Base-by-base conservation (phyloP, 2,329 filamentous ascomycete species). In the Penicillium vulpinum region DNA sequence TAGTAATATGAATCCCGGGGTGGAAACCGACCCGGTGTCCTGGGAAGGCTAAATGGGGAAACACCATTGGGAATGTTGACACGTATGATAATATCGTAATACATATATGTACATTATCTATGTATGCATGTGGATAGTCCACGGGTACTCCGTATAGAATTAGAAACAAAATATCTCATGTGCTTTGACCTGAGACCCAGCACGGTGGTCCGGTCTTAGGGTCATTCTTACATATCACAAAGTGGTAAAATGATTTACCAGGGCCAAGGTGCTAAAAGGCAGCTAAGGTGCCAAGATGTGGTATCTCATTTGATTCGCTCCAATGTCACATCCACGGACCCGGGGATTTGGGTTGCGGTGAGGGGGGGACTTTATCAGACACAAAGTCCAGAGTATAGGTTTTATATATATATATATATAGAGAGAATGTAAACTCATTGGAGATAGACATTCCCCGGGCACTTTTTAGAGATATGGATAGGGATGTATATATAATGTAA, bases 341-440 rank as follows among this genome's bases (percentile, higher is more conserved):
- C 52, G 18, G 38, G n/a, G n/a, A n/a, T 36, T 21, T 44, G 52
- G 52, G 31, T 54, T 54, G 13, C 44, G 51, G 51, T 49, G 51
- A 53, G 26, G 31, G 33, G 38, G 13, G 13, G 24, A 18, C n/a
- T 18, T 43, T 10, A 28, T 28, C 22, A 26, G n/a, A n/a, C n/a
- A n/a, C n/a, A n/a, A n/a, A n/a, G n/a, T n/a, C n/a, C n/a, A n/a
- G n/a, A n/a, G n/a, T n/a, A n/a, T n/a, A n/a, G n/a, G n/a, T n/a
- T n/a, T n/a, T 29, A 29, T 29, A 29, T 28, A 28, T 28, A 8
- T 28, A 28, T 28, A 28, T 28, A 28, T 6, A 28, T 29, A 10
- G 26, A 28, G 26, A 9, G 26, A 9, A 28, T 28, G 9, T 9
- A 4, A 28, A 28, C 9, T 28, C 7, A 28, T 28, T 6, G 9